Conservation (phyloP, 352 stramenopile genomes). For the Pythium aphanidermatum region DNA sequence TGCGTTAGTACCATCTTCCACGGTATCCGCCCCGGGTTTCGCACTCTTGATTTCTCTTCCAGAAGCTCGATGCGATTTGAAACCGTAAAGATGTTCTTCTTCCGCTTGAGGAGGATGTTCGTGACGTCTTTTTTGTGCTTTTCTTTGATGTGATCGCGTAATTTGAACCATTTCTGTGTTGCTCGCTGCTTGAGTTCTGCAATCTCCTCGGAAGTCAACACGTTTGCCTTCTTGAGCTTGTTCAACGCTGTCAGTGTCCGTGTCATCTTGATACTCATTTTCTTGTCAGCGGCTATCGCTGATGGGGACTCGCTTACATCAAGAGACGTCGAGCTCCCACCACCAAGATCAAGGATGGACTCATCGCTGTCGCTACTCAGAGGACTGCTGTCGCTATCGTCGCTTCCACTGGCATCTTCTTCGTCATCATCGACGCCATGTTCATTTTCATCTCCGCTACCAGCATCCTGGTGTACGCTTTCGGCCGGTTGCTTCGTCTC, state of each 20-base stretch:
- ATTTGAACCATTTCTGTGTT: slow-evolving; percentile 62
- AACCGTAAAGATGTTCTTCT: slow-evolving; percentile 77
- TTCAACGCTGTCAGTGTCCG: slow-evolving; percentile 54
- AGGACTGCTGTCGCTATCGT: slow-evolving; percentile 6
- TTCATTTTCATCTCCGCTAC: not conserved
- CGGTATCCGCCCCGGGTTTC: not conserved
- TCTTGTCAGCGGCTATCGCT: slow-evolving; percentile 7
- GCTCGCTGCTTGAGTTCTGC: slow-evolving; percentile 53
- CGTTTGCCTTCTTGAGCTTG: slow-evolving; percentile 57
- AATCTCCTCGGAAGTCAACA: slow-evolving; percentile 54
- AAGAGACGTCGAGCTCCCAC: not conserved
- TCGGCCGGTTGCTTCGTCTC: not conserved
- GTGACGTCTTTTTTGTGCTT: slow-evolving; percentile 72
- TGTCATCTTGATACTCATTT: slow-evolving; percentile 29
- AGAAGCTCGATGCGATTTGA: slow-evolving; percentile 66
- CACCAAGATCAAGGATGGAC: slow-evolving; percentile 16
- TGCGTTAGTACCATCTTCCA: not conserved
- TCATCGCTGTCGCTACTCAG: slow-evolving; percentile 16
- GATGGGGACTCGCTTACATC: not conserved
- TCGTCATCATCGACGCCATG: slow-evolving; percentile 12
- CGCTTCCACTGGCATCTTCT: slow-evolving; percentile 3
- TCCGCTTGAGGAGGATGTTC: slow-evolving; percentile 71
- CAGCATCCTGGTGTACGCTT: not conserved
- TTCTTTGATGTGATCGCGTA: slow-evolving; percentile 68
- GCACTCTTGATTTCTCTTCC: slow-evolving; percentile 56